Evolutionary conservation across 352 stramenopile species (phyloP).

Genomic region (Stephanocyclus meneghinianus): DNA sequence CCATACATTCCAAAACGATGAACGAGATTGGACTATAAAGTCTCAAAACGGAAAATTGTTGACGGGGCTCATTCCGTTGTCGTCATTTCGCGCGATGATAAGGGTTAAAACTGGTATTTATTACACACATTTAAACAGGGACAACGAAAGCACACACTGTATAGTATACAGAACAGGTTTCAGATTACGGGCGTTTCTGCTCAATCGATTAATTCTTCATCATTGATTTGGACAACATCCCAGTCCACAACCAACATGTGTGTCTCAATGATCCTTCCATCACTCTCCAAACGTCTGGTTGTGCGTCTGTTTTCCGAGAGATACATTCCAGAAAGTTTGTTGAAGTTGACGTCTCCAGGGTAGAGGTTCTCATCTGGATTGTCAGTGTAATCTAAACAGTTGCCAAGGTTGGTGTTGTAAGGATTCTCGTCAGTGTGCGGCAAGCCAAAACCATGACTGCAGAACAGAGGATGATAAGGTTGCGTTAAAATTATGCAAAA

Average conservation of each 20-base stretch:
- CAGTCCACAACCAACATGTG: conserved; percentile 9
- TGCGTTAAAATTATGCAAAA: not conserved
- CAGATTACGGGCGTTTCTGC: not conserved
- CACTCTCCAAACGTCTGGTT: not conserved
- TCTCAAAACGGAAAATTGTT: no score
- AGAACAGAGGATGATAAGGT: conserved; percentile 26
- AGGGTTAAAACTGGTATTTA: not conserved
- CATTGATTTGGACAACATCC: not conserved
- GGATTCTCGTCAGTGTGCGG: conserved; percentile 71
- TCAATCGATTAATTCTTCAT: not conserved
- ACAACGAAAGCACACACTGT: not conserved
- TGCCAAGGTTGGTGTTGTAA: conserved; percentile 63
- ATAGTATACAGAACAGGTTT: not conserved
- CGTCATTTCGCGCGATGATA: no score
- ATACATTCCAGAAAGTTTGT: conserved; percentile 53
- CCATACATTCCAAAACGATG: no score
- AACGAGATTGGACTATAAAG: no score
- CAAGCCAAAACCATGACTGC: conserved; percentile 64
- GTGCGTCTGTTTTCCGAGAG: conserved; percentile 12
- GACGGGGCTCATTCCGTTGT: no score
- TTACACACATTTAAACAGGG: not conserved
- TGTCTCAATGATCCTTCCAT: conserved; percentile 7
- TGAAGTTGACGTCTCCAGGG: conserved; percentile 59
- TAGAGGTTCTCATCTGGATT: conserved; percentile 50
- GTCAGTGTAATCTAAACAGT: conserved; percentile 72